Percentiles rank a stretch among this genome's conserved stretches.
These are phyloP conservation scores for Ramaria sp. DNA, from an alignment of 768 basidiomycete genomes.

Conservation along the genomic window DNA sequence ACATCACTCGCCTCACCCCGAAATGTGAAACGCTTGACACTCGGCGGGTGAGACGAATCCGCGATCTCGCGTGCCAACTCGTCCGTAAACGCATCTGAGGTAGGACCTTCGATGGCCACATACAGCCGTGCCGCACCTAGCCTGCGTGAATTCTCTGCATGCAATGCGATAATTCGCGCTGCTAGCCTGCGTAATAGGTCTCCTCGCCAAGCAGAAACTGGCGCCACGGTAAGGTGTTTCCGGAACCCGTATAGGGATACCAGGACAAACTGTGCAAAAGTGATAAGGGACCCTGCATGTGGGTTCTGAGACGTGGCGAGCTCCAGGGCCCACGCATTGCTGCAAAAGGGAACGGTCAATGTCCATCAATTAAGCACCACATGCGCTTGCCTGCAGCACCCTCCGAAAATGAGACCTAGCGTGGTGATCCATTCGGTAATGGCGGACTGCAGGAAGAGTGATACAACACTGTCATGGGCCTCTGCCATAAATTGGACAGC, in stretches of 20 bases:
- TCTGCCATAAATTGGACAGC: neutral
- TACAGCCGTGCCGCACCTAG: neutral
- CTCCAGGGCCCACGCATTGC: slow-evolving; percentile 74
- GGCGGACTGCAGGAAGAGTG: neutral
- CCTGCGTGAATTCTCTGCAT: neutral
- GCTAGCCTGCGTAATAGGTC: neutral
- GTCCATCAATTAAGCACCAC: neutral
- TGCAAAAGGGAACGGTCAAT: slow-evolving; percentile 17
- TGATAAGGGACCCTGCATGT: slow-evolving; percentile 71
- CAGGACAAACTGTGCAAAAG: slow-evolving; percentile 75
- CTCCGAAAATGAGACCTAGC: slow-evolving; percentile 73
- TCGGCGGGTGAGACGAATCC: slow-evolving; percentile 7
- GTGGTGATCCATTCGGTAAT: slow-evolving; percentile 47
- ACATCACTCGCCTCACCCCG: no score
- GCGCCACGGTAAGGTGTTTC: slow-evolving; percentile 34
- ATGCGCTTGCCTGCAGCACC: slow-evolving; percentile 61
- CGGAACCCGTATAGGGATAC: slow-evolving; percentile 70
- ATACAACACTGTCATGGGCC: neutral
- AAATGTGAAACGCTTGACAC: slow-evolving; percentile 10
- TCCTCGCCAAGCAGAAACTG: neutral
- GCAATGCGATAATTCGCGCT: neutral
- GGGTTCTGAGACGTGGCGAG: slow-evolving; percentile 60
- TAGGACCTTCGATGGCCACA: neutral
- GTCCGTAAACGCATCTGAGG: neutral
- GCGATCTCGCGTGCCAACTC: neutral